These are phyloP conservation scores for Pythium rhizo-oryzae DNA, from an alignment of 352 stramenopile species.

Conservation along the genomic window DNA sequence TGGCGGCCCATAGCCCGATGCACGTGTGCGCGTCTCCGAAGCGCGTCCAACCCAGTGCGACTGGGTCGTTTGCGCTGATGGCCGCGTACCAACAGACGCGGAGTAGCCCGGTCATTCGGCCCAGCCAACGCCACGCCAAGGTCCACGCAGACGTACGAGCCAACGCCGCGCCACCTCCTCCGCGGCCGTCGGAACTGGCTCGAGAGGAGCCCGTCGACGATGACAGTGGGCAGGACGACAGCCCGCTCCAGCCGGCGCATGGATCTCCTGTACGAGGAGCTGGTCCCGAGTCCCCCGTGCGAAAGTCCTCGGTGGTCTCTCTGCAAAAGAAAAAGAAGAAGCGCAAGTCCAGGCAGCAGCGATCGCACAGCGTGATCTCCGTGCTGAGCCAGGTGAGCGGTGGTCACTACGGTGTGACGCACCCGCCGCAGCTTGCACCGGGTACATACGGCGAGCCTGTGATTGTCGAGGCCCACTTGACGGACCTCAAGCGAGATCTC, in stretches of 20 bases:
- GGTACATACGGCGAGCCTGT: constrained; percentile 44
- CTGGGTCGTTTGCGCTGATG: constrained; percentile 40
- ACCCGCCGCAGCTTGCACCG: constrained; percentile 13
- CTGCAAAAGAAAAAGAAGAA: constrained; percentile 36
- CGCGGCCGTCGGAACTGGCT: not conserved
- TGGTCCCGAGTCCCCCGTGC: not conserved
- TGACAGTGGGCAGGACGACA: not conserved
- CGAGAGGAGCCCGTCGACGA: not conserved
- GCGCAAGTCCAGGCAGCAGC: constrained; percentile 13
- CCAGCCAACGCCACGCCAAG: constrained; percentile 44
- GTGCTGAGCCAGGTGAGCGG: constrained; percentile 5
- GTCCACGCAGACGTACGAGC: not conserved
- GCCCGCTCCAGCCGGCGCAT: not conserved
- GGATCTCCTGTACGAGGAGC: not conserved
- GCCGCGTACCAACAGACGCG: constrained; percentile 49
- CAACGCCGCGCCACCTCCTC: not conserved
- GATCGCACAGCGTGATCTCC: constrained; percentile 14
- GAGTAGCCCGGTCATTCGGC: constrained; percentile 48
- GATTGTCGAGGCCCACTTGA: constrained; percentile 41
- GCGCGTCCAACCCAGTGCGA: constrained; percentile 10
- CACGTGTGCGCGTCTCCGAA: constrained; percentile 48
- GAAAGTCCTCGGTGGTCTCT: not conserved
- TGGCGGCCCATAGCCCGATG: constrained; percentile 33
- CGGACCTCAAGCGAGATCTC: constrained; percentile 53
- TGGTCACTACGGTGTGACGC: constrained; percentile 4